Evolutionary conservation across 2,329 filamentous ascomycete genomes (phyloP), one percentile per base, ranked within the genome.

Genomic region (Elsinoe necatrix): DNA sequence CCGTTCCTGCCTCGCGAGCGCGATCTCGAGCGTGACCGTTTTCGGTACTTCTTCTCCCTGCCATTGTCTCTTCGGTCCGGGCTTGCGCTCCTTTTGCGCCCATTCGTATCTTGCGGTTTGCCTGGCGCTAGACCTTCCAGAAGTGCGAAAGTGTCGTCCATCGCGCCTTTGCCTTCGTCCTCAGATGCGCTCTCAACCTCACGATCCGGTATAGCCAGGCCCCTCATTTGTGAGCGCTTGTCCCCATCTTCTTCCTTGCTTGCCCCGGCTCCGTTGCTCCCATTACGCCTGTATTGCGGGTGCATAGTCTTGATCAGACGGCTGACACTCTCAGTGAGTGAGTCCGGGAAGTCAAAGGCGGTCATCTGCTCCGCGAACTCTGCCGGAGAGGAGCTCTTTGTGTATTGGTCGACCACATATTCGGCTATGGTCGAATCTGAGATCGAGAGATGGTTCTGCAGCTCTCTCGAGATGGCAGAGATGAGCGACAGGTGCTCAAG

Each of bases 381-480:
- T 54, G 79, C 72, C 57, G 88, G 77, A 25, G 80, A 80, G 54
- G 77, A 79, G 74, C 84, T 87, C 79, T 91, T 82, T 69, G 86
- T 73, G 65, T 95, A 89, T 69, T 95, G 87, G 60, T 87, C 87
- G 67, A 98, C 95, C 66, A 98, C 83, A 68, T 95, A 98, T 72
- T 98, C 93, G 64, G 93, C 91, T 23, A 98, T 83, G 4, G 89
- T 95, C 73, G 95, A 96, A 73, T 98, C 91, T 69, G 82, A 87
- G 65, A 96, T 83, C 57, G 91, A 89, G 59, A 97, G 74, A 73
- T 98, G 89, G 68, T 98, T 98, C 66, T 95, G 86, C 55, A 98
- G 79, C 72, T 98, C 93, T 16, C 87, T 92, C 12, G 90, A 90
- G 64, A 98, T 89, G 71, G 92, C 95, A 52, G 89, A 93, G 57